phyloP scores from a whole-genome alignment of 2,329 filamentous ascomycete genomes.

The Penicillium sp. region DNA sequence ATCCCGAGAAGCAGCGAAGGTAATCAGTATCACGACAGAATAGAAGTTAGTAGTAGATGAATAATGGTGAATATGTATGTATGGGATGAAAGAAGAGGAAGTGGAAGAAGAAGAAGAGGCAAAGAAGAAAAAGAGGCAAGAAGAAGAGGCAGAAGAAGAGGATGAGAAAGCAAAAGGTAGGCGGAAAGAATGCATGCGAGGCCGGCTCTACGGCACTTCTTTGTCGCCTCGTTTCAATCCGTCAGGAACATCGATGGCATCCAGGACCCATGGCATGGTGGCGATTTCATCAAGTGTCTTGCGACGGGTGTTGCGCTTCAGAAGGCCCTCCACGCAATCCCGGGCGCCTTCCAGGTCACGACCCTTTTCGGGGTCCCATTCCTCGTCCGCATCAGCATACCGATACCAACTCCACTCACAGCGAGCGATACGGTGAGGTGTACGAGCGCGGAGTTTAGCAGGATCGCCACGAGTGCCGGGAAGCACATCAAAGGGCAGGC shows the following conservation, averaged over 20 bases:
- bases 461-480: conserved; percentile 73
- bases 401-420: conserved; percentile 95
- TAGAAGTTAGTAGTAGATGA: neutral
- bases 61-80: neutral
- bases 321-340: conserved; percentile 75
- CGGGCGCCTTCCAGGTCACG: conserved; percentile 71
- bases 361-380: conserved; percentile 72
- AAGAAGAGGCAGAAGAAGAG: neutral
- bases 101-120: neutral
- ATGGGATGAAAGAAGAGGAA: conserved; percentile 5
- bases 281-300: conserved; percentile 74
- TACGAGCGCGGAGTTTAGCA: conserved; percentile 73
- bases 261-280: conserved; percentile 71
- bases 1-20: neutral
- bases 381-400: conserved; percentile 78
- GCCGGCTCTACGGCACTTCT: conserved; percentile 46
- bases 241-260: conserved; percentile 67
- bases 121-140: neutral
- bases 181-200: conserved; percentile 12
- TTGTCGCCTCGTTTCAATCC: conserved; percentile 55
- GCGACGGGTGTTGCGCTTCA: conserved; percentile 78
- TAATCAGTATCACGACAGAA: neutral
- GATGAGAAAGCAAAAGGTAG: neutral
- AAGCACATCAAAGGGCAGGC: conserved; percentile 86
- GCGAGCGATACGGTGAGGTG: conserved; percentile 89